Evolutionary conservation across 768 basidiomycete species (phyloP), one percentile per base, ranked within the genome.

Genomic region (Hebeloma cylindrosporum): DNA sequence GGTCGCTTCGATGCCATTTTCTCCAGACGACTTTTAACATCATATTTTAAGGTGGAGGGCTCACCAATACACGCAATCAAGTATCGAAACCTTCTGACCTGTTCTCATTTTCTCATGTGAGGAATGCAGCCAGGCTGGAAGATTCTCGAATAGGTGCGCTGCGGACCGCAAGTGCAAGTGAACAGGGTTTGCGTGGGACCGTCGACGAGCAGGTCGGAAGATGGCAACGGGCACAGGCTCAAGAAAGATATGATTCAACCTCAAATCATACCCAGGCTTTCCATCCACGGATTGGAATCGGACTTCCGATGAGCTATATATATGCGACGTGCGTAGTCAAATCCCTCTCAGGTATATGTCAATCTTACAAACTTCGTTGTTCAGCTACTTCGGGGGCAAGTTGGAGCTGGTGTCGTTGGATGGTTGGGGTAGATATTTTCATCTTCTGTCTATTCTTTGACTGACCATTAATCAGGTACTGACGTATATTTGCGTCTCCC

Each of bases 301-400:
- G 90, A 4, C 65, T 93, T 14, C 88, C 90, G 0, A 89, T 93
- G 88, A 88, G 90, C 60, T 85, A 89, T 56, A 91, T 93, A 26
- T 92, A 82, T 63, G 82, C 90, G 47, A 90, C 83, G 78, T 88
- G 54, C 4, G 30, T 44, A 13, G n/a, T 35, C 14, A 26, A 30
- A 31, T 50, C 26, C 2, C 35, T 10, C 22, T 11, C 31, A 16
- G 33, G n/a, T 17, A 30, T 8, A 40, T 35, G 20, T 17, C 28
- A 10, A 22, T 14, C 23, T 41, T n/a, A 46, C 33, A 7, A 13
- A 7, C n/a, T n/a, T n/a, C n/a, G n/a, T n/a, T 29, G 18, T 45
- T 4, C 51, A 89, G 87, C 39, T 92, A 91, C 64, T 90, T 91
- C 55, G 88, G 89, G 16, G 90, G 90, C 5, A 84, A 83, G 2